Evolutionary conservation across 306 rosid genomes (phyloP), one percentile per base, ranked within the genome.

Genomic region (Quercus cerris): DNA sequence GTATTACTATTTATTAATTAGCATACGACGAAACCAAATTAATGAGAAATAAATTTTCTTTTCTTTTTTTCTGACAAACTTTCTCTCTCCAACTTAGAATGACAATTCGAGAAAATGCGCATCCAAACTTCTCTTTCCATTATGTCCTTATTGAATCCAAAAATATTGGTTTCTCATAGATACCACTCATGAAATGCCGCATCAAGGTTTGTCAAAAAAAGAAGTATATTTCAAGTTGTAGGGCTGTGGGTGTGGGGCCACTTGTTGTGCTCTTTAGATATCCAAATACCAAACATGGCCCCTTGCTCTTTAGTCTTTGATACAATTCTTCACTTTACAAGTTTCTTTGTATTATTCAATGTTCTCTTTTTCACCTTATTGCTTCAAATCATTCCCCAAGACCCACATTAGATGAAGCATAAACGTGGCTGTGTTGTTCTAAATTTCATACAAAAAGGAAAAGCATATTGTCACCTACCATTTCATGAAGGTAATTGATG

Each of bases 381-480:
- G 87, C 91, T 86, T 77, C 75, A 83, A 85, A 91, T 91, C 86
- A 91, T 93, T 88, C 78, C 84, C 75, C 31, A 82, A 80, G 87
- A 81, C 91, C 93, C 94, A 90, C 91, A 70, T 83, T 90, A 81
- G 81, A 76, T 71, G 76, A 90, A 80, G 77, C 85, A 69, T 73
- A 75, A 79, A 54, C 77, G 25, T 66, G 75, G 57, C 80, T 79
- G 69, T 74, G 81, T 30, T 62, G 77, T 79, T 82, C 88, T 78
- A 62, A 81, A 86, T 81, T 78, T 82, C 89, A 81, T 58, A 73
- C 83, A 78, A 74, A 89, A 87, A 80, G 91, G 27, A 82, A 88
- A 87, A 84, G 72, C 77, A 86, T 3, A 69, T 77, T 71, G 56
- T 20, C 79, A 58, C 77, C 84, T 35, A 81, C 62, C 77, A 71